These are phyloP conservation scores for Cephalotrichum gorgonifer DNA, from an alignment of 2,329 filamentous ascomycete species.

Conservation along the genomic window DNA sequence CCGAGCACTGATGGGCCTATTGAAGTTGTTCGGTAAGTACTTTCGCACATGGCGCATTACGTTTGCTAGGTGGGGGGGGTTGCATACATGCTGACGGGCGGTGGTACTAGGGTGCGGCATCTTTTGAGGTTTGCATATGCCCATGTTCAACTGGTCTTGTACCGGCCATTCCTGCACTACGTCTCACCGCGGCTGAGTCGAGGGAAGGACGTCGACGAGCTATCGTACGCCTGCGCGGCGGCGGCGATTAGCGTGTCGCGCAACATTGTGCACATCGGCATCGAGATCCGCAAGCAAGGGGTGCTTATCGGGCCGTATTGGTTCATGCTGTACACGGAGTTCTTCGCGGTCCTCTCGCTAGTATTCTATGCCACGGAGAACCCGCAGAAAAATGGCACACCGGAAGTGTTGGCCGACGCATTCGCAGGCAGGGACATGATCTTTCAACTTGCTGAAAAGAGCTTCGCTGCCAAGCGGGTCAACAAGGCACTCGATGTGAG, in stretches of 20 bases:
- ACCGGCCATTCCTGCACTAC: conserved; percentile 76
- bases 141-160: conserved; percentile 74
- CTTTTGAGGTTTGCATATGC: conserved; percentile 70
- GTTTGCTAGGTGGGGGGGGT: too few relatives aligned
- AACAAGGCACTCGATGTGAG: conserved; percentile 66
- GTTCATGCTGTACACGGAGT: conserved; percentile 79
- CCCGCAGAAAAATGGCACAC: conserved; percentile 60
- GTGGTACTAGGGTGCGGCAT: conserved; percentile 48
- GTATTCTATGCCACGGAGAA: conserved; percentile 76
- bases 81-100: too few relatives aligned
- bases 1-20: conserved; percentile 68
- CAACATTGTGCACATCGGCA: conserved; percentile 71
- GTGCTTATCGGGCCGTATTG: conserved; percentile 74
- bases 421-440: conserved; percentile 76
- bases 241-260: conserved; percentile 51
- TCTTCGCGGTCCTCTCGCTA: conserved; percentile 70
- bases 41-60: too few relatives aligned
- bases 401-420: conserved; percentile 78
- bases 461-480: conserved; percentile 81
- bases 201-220: conserved; percentile 55
- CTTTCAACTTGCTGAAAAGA: conserved; percentile 67
- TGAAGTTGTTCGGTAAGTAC: conserved; percentile 62
- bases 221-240: conserved; percentile 64
- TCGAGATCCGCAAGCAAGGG: conserved; percentile 65
- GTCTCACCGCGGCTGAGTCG: conserved; percentile 54